Base-by-base conservation (phyloP, 208 protist genomes). In the Trypanosoma lewisi region DNA sequence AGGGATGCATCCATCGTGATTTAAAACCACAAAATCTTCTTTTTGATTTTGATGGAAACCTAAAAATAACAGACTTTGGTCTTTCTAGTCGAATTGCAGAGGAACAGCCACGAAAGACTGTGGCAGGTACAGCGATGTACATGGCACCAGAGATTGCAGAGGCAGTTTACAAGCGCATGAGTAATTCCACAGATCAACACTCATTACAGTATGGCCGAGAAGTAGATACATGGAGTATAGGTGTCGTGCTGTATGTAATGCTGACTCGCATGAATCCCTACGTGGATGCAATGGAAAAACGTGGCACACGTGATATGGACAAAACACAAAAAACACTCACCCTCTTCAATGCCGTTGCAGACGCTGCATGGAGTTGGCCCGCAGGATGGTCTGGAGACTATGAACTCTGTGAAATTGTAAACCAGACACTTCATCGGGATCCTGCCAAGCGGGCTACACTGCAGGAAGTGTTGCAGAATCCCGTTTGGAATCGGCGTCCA, bases 31-130 rank as follows among this genome's bases (percentile, higher is more conserved):
- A 92, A 48, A 97, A 97, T 71, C 75, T 97, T 14, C 69, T 97
- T 36, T 95, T 97, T 66, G 93, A 97, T 65, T 75, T 75, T 62
- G 64, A 90, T 34, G 89, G 89, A 8, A 95, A 92, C 52, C 62
- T 97, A 33, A 97, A 97, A 70, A 83, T 97, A n/a, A 94, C 88
- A 28, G 93, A 97, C 66, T 96, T 97, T 74, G 93, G 93, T 14
- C 74, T 96, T 19, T 89, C 85, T 5, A 94, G 85, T 60, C 68
- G 83, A 31, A 88, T 94, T 49, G 82, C 79, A 8, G 85, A 94
- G 19, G 67, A 71, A 11, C 77, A 93, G 51, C 84, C 87, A 19
- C 77, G 90, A 34, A 94, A 92, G 67, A 96, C 90, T 0, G 87
- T 96, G 21, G 90, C 90, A 2, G 90, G 90, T 7, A 96, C 90